Evolutionary conservation across 257 asterid species (phyloP).

Genomic region (Plectranthus barbatus): DNA sequence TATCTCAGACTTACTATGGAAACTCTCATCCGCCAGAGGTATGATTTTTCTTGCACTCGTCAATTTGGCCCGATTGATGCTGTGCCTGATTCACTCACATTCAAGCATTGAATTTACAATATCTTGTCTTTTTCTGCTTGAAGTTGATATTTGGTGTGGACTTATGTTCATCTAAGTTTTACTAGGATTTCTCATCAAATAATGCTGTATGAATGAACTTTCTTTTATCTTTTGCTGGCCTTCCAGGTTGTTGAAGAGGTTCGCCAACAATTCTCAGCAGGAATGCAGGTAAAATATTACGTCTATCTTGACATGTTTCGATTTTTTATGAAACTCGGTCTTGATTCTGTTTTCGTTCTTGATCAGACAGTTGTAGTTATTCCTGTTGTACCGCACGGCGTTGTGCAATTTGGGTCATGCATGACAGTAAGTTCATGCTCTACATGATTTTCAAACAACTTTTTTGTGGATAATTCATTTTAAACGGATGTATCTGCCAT

Average conservation of each 20-base stretch:
- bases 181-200: neutral
- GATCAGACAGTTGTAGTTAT: slow-evolving; percentile 74
- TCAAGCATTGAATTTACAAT: neutral
- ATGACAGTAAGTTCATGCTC: slow-evolving; percentile 27
- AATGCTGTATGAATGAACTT: neutral
- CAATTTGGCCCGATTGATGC: too few relatives aligned
- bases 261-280: slow-evolving; percentile 66
- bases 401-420: slow-evolving; percentile 82
- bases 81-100: neutral
- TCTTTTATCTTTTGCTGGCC: neutral
- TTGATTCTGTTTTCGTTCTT: neutral
- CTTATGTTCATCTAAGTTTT: neutral
- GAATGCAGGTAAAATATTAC: slow-evolving; percentile 61
- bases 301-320: neutral
- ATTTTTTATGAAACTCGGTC: neutral
- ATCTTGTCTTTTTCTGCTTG: too few relatives aligned
- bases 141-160: too few relatives aligned
- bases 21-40: slow-evolving; percentile 77
- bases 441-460: neutral
- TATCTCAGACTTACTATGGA: slow-evolving; percentile 33
- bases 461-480: neutral
- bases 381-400: slow-evolving; percentile 92
- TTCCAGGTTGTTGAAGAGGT: slow-evolving; percentile 67
- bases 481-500: neutral
- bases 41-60: neutral